Percentiles rank a stretch among this genome's conserved stretches.
phyloP scores from a whole-genome alignment of 495 filamentous ascomycete genomes.

The Bathelium albidoporum region DNA sequence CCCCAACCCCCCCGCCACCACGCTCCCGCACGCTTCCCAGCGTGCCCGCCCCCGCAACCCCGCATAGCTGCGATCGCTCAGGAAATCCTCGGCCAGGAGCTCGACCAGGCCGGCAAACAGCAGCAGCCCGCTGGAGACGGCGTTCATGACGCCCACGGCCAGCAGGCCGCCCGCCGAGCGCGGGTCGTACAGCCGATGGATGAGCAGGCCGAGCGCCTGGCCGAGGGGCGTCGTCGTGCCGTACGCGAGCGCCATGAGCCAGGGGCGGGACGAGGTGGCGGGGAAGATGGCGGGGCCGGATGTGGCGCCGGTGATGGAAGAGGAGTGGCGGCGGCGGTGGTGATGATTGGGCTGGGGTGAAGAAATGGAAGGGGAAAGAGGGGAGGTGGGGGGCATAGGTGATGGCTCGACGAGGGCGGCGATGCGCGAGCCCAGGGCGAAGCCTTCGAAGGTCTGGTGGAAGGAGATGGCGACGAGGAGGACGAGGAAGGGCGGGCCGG shows the following conservation, averaged over 20 bases:
- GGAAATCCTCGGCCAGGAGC: slow-evolving; percentile 85
- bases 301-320: not conserved
- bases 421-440: slow-evolving; percentile 53
- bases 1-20: slow-evolving; percentile 62
- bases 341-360: no score
- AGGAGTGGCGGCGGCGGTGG: no score
- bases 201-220: slow-evolving; percentile 73
- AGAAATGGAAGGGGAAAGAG: not conserved
- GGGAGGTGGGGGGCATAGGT: no score
- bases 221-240: slow-evolving; percentile 85
- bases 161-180: slow-evolving; percentile 69
- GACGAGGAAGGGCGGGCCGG: slow-evolving; percentile 51
- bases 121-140: slow-evolving; percentile 73
- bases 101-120: slow-evolving; percentile 89
- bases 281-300: not conserved
- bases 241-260: slow-evolving; percentile 93
- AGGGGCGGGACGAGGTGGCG: slow-evolving; percentile 50
- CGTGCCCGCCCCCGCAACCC: slow-evolving; percentile 59
- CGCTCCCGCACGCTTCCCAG: slow-evolving; percentile 63
- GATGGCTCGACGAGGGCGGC: slow-evolving; percentile 29
- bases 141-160: slow-evolving; percentile 90
- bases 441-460: slow-evolving; percentile 63
- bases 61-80: slow-evolving; percentile 78
- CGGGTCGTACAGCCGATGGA: slow-evolving; percentile 81
- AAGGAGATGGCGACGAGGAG: slow-evolving; percentile 60